A percentile compares a stretch with the other conserved stretches of the same genome.
phyloP scores from a whole-genome alignment of 2,329 filamentous ascomycete genomes.

The Neurospora sp. region DNA sequence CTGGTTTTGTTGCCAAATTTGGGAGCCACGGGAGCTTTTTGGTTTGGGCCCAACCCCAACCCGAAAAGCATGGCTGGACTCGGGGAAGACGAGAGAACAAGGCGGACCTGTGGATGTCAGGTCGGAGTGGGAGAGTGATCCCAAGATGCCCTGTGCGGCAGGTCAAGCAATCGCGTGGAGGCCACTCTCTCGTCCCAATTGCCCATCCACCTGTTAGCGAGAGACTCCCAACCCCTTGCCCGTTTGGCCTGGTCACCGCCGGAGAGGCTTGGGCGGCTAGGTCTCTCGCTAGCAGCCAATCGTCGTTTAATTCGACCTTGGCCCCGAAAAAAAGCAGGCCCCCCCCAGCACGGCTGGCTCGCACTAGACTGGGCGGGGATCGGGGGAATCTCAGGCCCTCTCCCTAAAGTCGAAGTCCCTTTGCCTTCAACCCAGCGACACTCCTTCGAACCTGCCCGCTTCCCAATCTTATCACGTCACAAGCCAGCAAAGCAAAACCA shows the following conservation, averaged over 20 bases:
- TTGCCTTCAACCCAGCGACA: constrained; percentile 13
- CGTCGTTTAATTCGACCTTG: constrained; percentile 12
- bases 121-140: not conserved
- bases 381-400: constrained; percentile 14
- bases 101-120: not conserved
- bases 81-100: not conserved
- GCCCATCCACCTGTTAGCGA: constrained; percentile 10
- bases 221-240: constrained; percentile 5
- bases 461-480: constrained; percentile 12
- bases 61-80: not conserved
- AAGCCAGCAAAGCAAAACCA: constrained; percentile 11
- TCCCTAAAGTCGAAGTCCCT: constrained; percentile 12
- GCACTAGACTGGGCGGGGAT: constrained; percentile 12
- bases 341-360: constrained; percentile 10
- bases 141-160: not conserved
- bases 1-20: not conserved
- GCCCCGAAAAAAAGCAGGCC: constrained; percentile 13
- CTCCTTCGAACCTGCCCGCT: constrained; percentile 10
- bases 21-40: not conserved
- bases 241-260: constrained; percentile 9
- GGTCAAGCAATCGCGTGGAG: not conserved
- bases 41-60: not conserved
- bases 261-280: not conserved
- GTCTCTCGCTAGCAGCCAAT: constrained; percentile 14
- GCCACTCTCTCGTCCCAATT: not conserved